A percentile compares a stretch with the other conserved stretches of the same genome.
phyloP scores from a whole-genome alignment of 164 flowering plant genomes.

The Aristolochia contorta region DNA sequence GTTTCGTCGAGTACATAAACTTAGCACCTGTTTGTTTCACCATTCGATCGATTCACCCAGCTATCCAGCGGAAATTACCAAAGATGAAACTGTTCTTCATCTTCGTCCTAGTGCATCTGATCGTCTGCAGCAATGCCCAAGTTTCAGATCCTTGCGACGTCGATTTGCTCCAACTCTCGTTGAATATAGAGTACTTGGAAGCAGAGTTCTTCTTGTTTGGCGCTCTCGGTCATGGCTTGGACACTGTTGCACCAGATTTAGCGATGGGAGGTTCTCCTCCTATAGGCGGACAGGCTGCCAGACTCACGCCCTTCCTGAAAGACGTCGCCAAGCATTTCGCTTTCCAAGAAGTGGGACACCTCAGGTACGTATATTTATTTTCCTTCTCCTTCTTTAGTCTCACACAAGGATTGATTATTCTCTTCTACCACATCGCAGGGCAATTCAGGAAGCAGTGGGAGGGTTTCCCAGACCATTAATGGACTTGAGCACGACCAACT shows the following conservation, averaged over 20 bases:
- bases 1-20: no score
- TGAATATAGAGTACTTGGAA: slow-evolving; percentile 11
- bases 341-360: slow-evolving; percentile 12
- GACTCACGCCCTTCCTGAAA: not conserved
- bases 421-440: slow-evolving; percentile 19
- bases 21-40: no score
- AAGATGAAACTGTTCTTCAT: no score
- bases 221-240: slow-evolving; percentile 7
- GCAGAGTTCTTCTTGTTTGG: slow-evolving; percentile 12
- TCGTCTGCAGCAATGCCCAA: no score
- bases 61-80: no score
- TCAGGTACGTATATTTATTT: not conserved
- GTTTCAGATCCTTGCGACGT: slow-evolving; percentile 2
- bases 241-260: slow-evolving; percentile 1
- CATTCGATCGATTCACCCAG: no score
- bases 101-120: no score
- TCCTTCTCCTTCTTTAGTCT: no score
- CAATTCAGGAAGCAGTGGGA: slow-evolving; percentile 24
- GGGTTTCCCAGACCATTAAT: slow-evolving; percentile 45
- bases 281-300: slow-evolving; percentile 4
- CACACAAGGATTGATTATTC: no score
- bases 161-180: slow-evolving; percentile 4
- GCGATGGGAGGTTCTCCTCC: slow-evolving; percentile 11
- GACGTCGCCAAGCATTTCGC: slow-evolving; percentile 6
- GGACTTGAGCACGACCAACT: slow-evolving; percentile 31